Evolutionary conservation across 2,329 filamentous ascomycete species (phyloP).

Genomic region (Aspergillus amoenus): DNA sequence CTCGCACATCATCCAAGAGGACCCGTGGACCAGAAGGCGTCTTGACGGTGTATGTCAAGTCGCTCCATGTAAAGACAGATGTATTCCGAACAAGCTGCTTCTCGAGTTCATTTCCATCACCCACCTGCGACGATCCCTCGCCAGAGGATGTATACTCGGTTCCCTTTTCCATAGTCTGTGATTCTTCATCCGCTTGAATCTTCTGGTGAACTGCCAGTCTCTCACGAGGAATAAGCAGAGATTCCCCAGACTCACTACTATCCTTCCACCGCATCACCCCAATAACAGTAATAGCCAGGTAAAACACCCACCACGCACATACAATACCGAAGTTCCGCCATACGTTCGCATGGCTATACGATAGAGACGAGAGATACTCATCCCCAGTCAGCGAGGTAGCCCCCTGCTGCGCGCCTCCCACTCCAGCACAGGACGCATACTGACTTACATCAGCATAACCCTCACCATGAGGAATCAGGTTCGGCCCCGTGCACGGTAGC

Average conservation of each 20-base stretch:
- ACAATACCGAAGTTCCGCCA: conserved; percentile 62
- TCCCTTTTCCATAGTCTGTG: background rate
- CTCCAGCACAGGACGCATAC: conserved; percentile 52
- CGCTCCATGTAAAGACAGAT: conserved; percentile 70
- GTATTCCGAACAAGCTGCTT: conserved; percentile 50
- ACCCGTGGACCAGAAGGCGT: conserved; percentile 53
- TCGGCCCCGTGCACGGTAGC: conserved; percentile 29
- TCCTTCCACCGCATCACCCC: conserved; percentile 38
- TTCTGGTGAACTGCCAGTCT: conserved; percentile 35
- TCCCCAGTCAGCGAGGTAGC: conserved; percentile 54
- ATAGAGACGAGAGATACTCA: conserved; percentile 55
- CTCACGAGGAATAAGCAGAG: conserved; percentile 58
- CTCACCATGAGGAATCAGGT: conserved; percentile 28
- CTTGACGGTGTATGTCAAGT: conserved; percentile 68
- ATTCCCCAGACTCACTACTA: conserved; percentile 25
- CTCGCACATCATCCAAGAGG: conserved; percentile 66
- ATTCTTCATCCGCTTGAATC: conserved; percentile 27
- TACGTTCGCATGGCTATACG: conserved; percentile 47
- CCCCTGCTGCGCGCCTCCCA: conserved; percentile 55
- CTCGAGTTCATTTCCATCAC: no score
- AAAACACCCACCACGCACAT: conserved; percentile 62
- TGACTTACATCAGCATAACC: conserved; percentile 24
- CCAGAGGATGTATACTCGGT: no score
- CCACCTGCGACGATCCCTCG: no score
- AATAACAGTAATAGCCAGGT: conserved; percentile 59